These are phyloP conservation scores for Metschnikowia kunwiensis DNA, from an alignment of 805 yeast genomes.

Conservation along the genomic window DNA sequence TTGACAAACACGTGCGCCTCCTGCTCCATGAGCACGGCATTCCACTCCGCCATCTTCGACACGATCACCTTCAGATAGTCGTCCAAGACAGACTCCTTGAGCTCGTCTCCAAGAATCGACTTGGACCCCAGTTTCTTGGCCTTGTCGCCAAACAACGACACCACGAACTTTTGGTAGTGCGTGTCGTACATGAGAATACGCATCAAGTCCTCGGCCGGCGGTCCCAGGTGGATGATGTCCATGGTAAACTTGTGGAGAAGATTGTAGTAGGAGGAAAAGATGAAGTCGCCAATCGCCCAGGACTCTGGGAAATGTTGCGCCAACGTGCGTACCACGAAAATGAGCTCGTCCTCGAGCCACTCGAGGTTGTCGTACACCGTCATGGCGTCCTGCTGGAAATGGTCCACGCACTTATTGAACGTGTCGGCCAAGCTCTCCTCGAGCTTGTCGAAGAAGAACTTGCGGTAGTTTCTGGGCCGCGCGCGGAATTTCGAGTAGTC, in stretches of 20 bases:
- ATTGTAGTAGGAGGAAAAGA: constrained; percentile 63
- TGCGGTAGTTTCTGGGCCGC: constrained; percentile 55
- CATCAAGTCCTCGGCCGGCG: constrained; percentile 74
- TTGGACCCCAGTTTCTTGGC: constrained; percentile 39
- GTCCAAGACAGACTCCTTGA: constrained; percentile 66
- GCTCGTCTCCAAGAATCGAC: constrained; percentile 66
- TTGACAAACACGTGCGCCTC: constrained; percentile 63
- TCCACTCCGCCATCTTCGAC: constrained; percentile 82
- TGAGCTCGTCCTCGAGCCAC: constrained; percentile 82
- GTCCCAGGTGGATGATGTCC: constrained; percentile 63
- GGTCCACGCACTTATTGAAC: constrained; percentile 61
- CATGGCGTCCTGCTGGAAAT: constrained; percentile 48
- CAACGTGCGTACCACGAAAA: constrained; percentile 59
- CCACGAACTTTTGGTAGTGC: constrained; percentile 46
- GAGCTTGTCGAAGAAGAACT: constrained; percentile 56
- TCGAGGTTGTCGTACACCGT: constrained; percentile 66
- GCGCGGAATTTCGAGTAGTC: constrained; percentile 32
- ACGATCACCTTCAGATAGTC: constrained; percentile 76
- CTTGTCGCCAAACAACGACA: constrained; percentile 31
- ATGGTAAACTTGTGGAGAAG: constrained; percentile 63
- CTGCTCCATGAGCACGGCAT: constrained; percentile 59
- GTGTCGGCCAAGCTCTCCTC: constrained; percentile 61
- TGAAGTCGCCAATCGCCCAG: constrained; percentile 69
- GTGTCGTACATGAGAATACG: constrained; percentile 75
- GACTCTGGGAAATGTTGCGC: constrained; percentile 59